phyloP scores from a whole-genome alignment of 2,329 filamentous ascomycete species.

The Helicocarpus griseus region DNA sequence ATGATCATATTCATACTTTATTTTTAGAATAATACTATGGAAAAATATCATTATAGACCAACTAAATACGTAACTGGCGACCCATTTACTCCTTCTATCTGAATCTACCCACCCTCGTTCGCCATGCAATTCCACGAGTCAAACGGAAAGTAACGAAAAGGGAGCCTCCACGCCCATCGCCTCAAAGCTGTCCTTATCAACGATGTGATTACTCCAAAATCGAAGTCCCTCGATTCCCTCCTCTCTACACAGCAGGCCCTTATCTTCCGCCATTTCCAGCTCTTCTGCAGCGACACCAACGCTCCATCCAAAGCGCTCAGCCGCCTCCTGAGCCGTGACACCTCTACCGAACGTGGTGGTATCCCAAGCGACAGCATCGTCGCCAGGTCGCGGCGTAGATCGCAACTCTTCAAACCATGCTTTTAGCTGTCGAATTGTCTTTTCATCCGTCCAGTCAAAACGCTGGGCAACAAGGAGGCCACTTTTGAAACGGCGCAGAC shows the following conservation, averaged over 20 bases:
- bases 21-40: no score
- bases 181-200: slow-evolving; percentile 12
- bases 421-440: slow-evolving; percentile 67
- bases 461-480: slow-evolving; percentile 91
- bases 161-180: slow-evolving; percentile 1
- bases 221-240: slow-evolving; percentile 82
- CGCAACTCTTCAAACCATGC: slow-evolving; percentile 70
- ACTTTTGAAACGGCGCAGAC: slow-evolving; percentile 80
- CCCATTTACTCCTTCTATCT: no score
- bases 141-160: neutral
- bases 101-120: neutral
- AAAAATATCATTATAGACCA: no score
- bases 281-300: slow-evolving; percentile 93
- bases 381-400: slow-evolving; percentile 52
- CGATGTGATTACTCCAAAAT: slow-evolving; percentile 75
- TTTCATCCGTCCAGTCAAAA: slow-evolving; percentile 79
- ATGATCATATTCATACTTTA: no score
- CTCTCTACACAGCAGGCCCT: slow-evolving; percentile 77
- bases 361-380: slow-evolving; percentile 61
- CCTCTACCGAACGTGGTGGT: slow-evolving; percentile 70
- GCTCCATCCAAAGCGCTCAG: slow-evolving; percentile 91
- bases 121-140: slow-evolving; percentile 3
- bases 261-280: slow-evolving; percentile 93
- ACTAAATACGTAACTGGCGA: no score
- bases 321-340: slow-evolving; percentile 80